Evolutionary conservation across 2,329 filamentous ascomycete genomes (phyloP).

Genomic region (Fusarium xylarioides): DNA sequence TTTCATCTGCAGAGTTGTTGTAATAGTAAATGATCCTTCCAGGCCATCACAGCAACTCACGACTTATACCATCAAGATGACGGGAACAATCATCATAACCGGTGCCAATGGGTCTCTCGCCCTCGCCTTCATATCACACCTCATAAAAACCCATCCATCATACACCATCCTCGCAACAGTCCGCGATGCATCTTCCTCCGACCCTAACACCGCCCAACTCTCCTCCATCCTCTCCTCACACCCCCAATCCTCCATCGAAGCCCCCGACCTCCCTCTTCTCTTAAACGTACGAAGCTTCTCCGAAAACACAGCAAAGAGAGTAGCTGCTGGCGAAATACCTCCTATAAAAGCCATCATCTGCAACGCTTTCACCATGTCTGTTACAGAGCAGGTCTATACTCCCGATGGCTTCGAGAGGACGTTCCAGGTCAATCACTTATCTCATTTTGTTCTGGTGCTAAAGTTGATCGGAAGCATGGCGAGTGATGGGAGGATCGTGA

Average conservation of each 20-base stretch:
- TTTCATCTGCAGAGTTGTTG: too few species aligned
- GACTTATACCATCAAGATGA: slow-evolving; percentile 28
- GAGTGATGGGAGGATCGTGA: slow-evolving; percentile 10
- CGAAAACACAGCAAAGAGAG: background rate
- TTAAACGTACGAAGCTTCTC: slow-evolving; percentile 13
- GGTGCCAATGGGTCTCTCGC: slow-evolving; percentile 50
- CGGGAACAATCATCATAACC: slow-evolving; percentile 49
- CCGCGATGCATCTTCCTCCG: slow-evolving; percentile 42
- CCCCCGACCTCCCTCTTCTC: slow-evolving; percentile 24
- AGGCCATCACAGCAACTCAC: background rate
- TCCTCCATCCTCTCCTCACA: slow-evolving; percentile 28
- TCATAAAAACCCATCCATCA: slow-evolving; percentile 23
- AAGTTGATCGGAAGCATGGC: slow-evolving; percentile 31
- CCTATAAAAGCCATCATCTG: slow-evolving; percentile 33
- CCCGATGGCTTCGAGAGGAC: slow-evolving; percentile 27
- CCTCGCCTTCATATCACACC: slow-evolving; percentile 11
- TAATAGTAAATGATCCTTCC: fast-evolving
- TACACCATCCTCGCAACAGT: slow-evolving; percentile 47
- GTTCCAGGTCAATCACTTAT: slow-evolving; percentile 33
- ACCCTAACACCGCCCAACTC: slow-evolving; percentile 45
- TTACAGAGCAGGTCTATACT: slow-evolving; percentile 12
- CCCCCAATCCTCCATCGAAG: slow-evolving; percentile 4
- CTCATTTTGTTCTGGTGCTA: slow-evolving; percentile 36
- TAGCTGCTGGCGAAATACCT: slow-evolving; percentile 4
- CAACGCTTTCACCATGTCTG: slow-evolving; percentile 31